Conservation (phyloP, 148 eudicot species). For the Silene conica region DNA sequence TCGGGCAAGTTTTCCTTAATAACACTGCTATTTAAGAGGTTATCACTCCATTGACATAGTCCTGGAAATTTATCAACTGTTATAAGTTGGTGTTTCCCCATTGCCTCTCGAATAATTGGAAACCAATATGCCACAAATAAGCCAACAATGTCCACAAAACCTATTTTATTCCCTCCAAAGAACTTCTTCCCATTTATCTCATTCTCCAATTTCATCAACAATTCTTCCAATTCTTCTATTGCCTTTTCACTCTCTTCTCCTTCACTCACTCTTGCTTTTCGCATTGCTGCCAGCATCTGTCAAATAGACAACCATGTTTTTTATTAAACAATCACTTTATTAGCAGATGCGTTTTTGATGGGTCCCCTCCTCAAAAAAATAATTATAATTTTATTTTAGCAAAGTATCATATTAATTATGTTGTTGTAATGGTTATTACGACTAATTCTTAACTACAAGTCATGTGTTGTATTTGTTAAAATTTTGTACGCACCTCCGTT, state of each 20-base stretch:
- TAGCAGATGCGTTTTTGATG: no score
- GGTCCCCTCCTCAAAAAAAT: no score
- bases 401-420: no score
- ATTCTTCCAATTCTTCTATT: not conserved
- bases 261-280: not conserved
- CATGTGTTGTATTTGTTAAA: no score
- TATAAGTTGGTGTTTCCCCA: not conserved
- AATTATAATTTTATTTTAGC: no score
- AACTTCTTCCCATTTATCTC: not conserved
- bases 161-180: slow-evolving; percentile 9
- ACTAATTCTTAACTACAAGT: no score
- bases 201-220: not conserved
- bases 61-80: slow-evolving; percentile 1
- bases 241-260: not conserved
- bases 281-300: not conserved
- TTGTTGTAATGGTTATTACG: no score
- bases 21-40: not conserved
- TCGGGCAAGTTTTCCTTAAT: not conserved
- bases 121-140: slow-evolving; percentile 10
- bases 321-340: no score
- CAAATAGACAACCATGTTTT: no score
- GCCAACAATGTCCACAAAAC: slow-evolving; percentile 24
- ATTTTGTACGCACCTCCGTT: no score
- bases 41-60: slow-evolving; percentile 8
- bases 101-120: not conserved